Evolutionary conservation across 2,329 filamentous ascomycete genomes (phyloP).

Genomic region (Alternaria brassicicola): DNA sequence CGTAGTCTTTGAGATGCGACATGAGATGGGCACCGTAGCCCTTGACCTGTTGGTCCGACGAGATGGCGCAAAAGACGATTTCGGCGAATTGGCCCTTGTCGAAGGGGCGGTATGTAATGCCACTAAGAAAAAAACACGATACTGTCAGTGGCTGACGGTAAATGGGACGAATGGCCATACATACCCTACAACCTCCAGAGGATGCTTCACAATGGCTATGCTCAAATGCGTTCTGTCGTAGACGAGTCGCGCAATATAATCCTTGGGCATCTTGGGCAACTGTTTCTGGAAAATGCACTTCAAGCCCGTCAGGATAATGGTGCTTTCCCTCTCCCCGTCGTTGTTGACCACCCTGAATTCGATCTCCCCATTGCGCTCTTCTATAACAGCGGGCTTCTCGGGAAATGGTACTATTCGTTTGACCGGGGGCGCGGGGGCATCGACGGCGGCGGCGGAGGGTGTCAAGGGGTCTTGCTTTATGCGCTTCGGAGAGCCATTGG

Average conservation of each 20-base stretch:
- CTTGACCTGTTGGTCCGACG: constrained; percentile 97
- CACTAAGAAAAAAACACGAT: constrained; percentile 63
- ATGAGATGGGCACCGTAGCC: constrained; percentile 97
- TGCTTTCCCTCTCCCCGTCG: constrained; percentile 82
- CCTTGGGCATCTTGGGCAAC: constrained; percentile 98
- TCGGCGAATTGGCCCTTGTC: constrained; percentile 91
- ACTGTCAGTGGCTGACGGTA: neutral
- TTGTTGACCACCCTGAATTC: constrained; percentile 99
- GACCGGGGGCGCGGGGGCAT: constrained; percentile 49
- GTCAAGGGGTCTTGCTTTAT: constrained; percentile 44
- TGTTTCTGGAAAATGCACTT: constrained; percentile 99
- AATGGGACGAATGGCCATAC: constrained; percentile 20
- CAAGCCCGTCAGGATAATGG: constrained; percentile 91
- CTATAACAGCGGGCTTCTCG: constrained; percentile 91
- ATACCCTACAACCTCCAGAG: constrained; percentile 82
- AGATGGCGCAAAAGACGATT: constrained; percentile 98
- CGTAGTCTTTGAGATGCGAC: constrained; percentile 97
- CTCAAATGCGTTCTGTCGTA: constrained; percentile 96
- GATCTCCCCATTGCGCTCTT: constrained; percentile 92
- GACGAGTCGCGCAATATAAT: constrained; percentile 96
- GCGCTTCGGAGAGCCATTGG: constrained; percentile 67
- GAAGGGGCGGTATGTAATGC: constrained; percentile 96
- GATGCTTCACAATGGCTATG: constrained; percentile 97
- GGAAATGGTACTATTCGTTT: constrained; percentile 80
- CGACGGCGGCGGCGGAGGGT: constrained; percentile 39